Base-by-base conservation (phyloP, 2,329 filamentous ascomycete species). In the Botrytis pseudocinerea region DNA sequence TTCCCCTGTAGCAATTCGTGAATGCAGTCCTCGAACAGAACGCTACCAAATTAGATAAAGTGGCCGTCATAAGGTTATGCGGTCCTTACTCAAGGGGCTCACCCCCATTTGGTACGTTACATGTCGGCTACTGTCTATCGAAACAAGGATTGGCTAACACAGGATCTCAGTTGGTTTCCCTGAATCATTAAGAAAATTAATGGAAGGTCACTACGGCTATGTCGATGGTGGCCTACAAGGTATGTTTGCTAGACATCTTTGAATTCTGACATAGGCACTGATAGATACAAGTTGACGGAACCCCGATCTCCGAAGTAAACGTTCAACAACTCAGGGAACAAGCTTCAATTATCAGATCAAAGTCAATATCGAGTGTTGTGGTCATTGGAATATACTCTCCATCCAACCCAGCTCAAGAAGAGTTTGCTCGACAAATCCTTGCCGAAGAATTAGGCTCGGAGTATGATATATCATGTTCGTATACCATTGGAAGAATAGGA, bases 341-440 rank as follows among this genome's bases (percentile, higher is more conserved):
- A 72, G 79, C 79, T 22, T 44, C 74, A 14, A 77, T 80, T 18
- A 80, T 80, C 69, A 79, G 74, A 65, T 75, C 75, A 5, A 80
- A 79, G 70, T 74, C 70, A 16, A 87, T 82, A 80, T 78, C 70
- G 32, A 83, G 83, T 57, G 82, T 91, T 2, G 88, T 89, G 0
- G 81, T 91, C 7, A 85, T 86, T 7, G 88, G 88, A 2, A 84
- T 89, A 14, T 90, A 88, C 79, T 87, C 86, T 14, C 87, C 88
- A 0, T 87, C 89, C 38, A 88, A 91, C 77, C 84, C 85, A 16
- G 80, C 80, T 60, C 88, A 90, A 78, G 88, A 89, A 79, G 82
- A 85, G 57, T 80, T 82, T 5, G 87, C 86, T 5, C 82, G 83
- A 4, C 80, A 82, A 4, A 85, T 89, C 60, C 80, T 89, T 28